Base-by-base conservation (phyloP, 2,329 filamentous ascomycete species). In the Colletotrichum sp. region DNA sequence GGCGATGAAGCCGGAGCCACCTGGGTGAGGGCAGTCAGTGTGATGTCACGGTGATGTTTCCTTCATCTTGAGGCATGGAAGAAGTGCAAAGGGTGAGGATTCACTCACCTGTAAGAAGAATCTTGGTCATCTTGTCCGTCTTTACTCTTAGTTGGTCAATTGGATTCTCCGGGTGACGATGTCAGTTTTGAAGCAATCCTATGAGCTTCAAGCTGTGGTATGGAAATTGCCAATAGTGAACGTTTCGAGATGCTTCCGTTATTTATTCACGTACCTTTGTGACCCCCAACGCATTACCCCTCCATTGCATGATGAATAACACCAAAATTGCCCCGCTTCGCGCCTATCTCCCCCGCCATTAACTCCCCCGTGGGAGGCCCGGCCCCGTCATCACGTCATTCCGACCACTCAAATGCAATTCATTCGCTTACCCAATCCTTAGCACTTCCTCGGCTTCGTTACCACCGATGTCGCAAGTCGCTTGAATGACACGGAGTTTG, bases 1-100 rank as follows among this genome's bases (percentile, higher is more conserved):
- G 78, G 88, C 88, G 78, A 89, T 89, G 82, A 89, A 89, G 85
- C 88, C 88, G 55, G 87, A 89, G 78, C 88, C 88, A 76, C 88
- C 87, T 88, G 65, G 3, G 28, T 30, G 18, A 16, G 18, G 48
- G n/a, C 56, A 32, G 43, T 67, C 32, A 48, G 22, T 8, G 66
- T 60, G 30, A 69, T 52, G n/a, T 18, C 43, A 25, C 15, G 15
- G 8, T 22, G 22, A 15, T 34, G 9, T 3, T 28, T 61, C 15
- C 25, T 22, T 28, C 22, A 16, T 39, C 6, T 58, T 27, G 18
- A 13, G 43, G 12, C 18, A 16, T 5, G 8, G 22, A n/a, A 43
- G 28, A 61, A 62, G 34, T n/a, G 39, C n/a, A 18, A 48, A 48
- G 0, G 6, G 43, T 8, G 43, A 52, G 39, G 22, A 30, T n/a